A percentile compares a stretch with the other conserved stretches of the same genome.
These are phyloP conservation scores for Suhomyces panamericanus DNA, from an alignment of 1,139 yeast species.

Conservation along the genomic window DNA sequence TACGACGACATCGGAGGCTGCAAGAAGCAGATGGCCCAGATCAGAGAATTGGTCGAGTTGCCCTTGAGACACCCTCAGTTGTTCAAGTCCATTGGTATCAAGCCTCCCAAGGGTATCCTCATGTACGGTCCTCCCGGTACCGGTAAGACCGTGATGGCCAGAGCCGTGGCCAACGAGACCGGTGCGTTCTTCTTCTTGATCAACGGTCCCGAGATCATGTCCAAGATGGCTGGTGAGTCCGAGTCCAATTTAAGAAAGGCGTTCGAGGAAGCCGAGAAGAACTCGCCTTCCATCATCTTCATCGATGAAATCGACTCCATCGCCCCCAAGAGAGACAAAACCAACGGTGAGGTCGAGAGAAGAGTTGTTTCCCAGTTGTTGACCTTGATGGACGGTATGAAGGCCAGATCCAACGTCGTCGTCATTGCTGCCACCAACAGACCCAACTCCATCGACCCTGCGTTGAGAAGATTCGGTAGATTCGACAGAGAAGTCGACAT, in stretches of 20 bases:
- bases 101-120: conserved; percentile 94
- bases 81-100: conserved; percentile 94
- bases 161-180: conserved; percentile 99
- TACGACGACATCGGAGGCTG: conserved; percentile 99
- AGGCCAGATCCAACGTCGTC: conserved; percentile 94
- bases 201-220: conserved; percentile 99
- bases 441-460: conserved; percentile 98
- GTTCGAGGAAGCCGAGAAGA: conserved; percentile 96
- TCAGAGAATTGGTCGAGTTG: conserved; percentile 93
- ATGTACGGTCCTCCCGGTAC: conserved; percentile 99
- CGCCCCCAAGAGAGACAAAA: conserved; percentile 99
- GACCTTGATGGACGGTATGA: conserved; percentile 99
- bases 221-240: conserved; percentile 99
- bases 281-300: conserved; percentile 95
- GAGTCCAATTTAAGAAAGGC: conserved; percentile 97
- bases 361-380: conserved; percentile 97
- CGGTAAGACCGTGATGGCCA: conserved; percentile 98
- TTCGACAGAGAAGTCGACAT: conserved; percentile 98
- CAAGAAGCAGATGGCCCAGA: conserved; percentile 98
- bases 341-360: conserved; percentile 96
- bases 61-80: conserved; percentile 97
- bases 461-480: conserved; percentile 97
- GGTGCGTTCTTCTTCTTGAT: conserved; percentile 98
- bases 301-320: conserved; percentile 98
- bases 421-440: conserved; percentile 90